A percentile compares a stretch with the other conserved stretches of the same genome.
Evolutionary conservation across 2,329 filamentous ascomycete genomes (phyloP).

Genomic region (Colletotrichum melonis): DNA sequence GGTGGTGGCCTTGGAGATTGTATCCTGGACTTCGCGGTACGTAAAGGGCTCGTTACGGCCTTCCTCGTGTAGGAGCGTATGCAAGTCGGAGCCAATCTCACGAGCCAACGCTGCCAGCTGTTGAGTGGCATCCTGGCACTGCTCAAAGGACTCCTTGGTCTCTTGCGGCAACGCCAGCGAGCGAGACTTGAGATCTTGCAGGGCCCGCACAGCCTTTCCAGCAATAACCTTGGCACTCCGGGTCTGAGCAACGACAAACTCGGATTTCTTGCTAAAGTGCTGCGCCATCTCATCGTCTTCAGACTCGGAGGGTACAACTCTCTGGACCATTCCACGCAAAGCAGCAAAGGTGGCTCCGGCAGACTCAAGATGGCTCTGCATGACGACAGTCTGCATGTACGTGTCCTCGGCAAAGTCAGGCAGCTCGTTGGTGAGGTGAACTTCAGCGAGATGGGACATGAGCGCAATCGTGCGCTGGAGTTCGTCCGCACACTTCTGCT

Average conservation of each 20-base stretch:
- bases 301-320: slow-evolving; percentile 62
- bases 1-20: slow-evolving; percentile 68
- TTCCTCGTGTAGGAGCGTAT: slow-evolving; percentile 76
- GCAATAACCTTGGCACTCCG: slow-evolving; percentile 87
- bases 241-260: slow-evolving; percentile 78
- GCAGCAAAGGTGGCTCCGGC: slow-evolving; percentile 75
- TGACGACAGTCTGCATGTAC: slow-evolving; percentile 79
- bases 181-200: slow-evolving; percentile 81
- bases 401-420: slow-evolving; percentile 82
- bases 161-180: slow-evolving; percentile 79
- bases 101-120: slow-evolving; percentile 75
- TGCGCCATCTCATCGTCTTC: slow-evolving; percentile 76
- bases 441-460: slow-evolving; percentile 86
- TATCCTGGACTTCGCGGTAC: slow-evolving; percentile 72
- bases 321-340: slow-evolving; percentile 74
- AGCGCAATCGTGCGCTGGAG: slow-evolving; percentile 87
- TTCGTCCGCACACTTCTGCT: slow-evolving; percentile 83
- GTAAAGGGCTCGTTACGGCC: slow-evolving; percentile 75
- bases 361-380: slow-evolving; percentile 86
- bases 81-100: slow-evolving; percentile 74
- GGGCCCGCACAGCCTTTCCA: slow-evolving; percentile 79
- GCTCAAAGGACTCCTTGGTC: slow-evolving; percentile 75
- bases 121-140: slow-evolving; percentile 72
- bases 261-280: slow-evolving; percentile 77
- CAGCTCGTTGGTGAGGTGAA: slow-evolving; percentile 77